These are phyloP conservation scores for Fomitopsis pulvina DNA, from an alignment of 768 basidiomycete species.

Conservation along the genomic window DNA sequence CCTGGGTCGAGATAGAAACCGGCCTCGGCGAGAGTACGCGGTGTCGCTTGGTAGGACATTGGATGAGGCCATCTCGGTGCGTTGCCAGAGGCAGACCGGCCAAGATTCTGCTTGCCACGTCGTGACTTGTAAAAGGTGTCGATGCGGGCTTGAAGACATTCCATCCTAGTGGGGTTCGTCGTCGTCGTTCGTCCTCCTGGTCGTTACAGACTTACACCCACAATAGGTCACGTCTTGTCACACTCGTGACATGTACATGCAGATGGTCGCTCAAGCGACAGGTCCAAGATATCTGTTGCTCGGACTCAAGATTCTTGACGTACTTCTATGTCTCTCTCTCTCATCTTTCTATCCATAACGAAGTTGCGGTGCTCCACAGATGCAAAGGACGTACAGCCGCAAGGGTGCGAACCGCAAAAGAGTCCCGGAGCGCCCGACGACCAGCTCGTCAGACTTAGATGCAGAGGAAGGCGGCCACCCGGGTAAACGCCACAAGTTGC, in stretches of 20 bases:
- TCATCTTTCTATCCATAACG: not conserved
- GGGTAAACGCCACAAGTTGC: constrained; percentile 27
- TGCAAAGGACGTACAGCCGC: constrained; percentile 32
- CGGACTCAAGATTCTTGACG: too few species aligned
- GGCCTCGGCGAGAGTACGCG: constrained; percentile 73
- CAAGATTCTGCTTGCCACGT: constrained; percentile 45
- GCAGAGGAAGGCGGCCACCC: not conserved
- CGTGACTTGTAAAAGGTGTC: constrained; percentile 63
- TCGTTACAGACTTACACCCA: too few species aligned
- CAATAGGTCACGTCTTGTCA: too few species aligned
- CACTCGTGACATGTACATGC: too few species aligned
- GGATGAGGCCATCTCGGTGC: constrained; percentile 80
- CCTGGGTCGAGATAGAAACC: constrained; percentile 84
- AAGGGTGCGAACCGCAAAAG: constrained; percentile 20
- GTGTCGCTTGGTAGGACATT: constrained; percentile 54
- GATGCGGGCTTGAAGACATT: constrained; percentile 35
- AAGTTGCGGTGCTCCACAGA: constrained; percentile 5
- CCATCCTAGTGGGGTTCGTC: constrained; percentile 12
- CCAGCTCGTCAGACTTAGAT: not conserved
- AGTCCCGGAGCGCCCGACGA: constrained; percentile 1
- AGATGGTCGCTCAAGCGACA: too few species aligned
- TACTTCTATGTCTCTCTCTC: not conserved
- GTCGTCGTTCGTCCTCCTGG: not conserved
- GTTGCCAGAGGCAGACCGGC: constrained; percentile 39
- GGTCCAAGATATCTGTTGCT: too few species aligned